Evolutionary conservation across 768 basidiomycete species (phyloP).

Genomic region (Hirschioporus abietinus): DNA sequence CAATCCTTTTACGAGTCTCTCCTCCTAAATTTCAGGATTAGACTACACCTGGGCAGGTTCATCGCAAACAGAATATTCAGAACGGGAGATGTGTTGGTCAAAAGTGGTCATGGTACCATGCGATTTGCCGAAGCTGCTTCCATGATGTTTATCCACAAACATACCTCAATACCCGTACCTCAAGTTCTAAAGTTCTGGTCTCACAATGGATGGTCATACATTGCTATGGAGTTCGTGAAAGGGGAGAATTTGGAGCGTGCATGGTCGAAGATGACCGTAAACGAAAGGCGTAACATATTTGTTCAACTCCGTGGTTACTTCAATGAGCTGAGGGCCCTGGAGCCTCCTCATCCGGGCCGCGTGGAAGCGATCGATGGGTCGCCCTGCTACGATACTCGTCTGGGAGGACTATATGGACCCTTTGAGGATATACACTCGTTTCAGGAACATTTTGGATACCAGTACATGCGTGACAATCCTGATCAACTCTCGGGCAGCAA

Average conservation of each 20-base stretch:
- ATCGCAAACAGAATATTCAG: not conserved
- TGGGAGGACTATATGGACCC: no score
- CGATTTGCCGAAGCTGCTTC: constrained; percentile 15
- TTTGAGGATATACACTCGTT: no score
- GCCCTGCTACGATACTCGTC: no score
- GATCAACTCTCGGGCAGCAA: not conserved
- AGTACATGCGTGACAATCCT: not conserved
- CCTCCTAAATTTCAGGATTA: not conserved
- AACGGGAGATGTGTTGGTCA: not conserved
- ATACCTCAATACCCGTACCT: constrained; percentile 22
- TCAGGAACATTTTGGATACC: not conserved
- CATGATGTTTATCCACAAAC: constrained; percentile 18
- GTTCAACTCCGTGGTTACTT: constrained; percentile 7
- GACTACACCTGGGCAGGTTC: not conserved
- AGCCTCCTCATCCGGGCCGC: constrained; percentile 12
- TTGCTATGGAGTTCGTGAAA: constrained; percentile 19
- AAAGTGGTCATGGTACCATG: not conserved
- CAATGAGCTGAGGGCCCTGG: constrained; percentile 14
- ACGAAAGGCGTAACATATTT: not conserved
- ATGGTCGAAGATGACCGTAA: constrained; percentile 5
- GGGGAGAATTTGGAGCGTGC: constrained; percentile 8
- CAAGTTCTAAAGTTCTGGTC: constrained; percentile 14
- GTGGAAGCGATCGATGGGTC: constrained; percentile 7
- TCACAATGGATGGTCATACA: constrained; percentile 3
- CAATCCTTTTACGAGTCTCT: not conserved